Evolutionary conservation across 139 green algal species (phyloP), one percentile per base, ranked within the genome.

Genomic region (Raphidocelis subcapitata): DNA sequence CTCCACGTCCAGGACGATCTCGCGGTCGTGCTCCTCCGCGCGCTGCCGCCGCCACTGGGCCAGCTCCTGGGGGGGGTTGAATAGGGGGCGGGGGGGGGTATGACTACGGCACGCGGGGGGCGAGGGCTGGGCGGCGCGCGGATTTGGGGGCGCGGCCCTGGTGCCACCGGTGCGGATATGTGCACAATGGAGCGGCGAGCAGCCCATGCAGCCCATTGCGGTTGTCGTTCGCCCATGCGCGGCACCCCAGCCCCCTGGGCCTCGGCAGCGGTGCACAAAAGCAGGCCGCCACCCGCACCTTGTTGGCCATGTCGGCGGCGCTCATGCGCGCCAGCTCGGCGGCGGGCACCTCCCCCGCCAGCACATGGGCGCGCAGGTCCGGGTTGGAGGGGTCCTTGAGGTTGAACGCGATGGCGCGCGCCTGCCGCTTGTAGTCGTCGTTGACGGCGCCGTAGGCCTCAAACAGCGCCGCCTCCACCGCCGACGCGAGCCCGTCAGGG

Each of bases 391-490:
- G 35, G 77, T 97, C 92, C 54, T 88, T 87, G 35, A 98, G 81
- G 84, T 97, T 98, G 87, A 95, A 97, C 0, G 77, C 64, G 12
- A 98, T 79, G 57, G 66, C 88, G 18, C 93, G 86, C 70, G 92
- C 86, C 82, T 93, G 92, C 54, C 72, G 65, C 86, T 95, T 97
- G 91, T 97, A 97, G 36, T 97, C 92, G 67, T 77, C 77, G 57
- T 65, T 85, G 28, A 81, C 62, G 21, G 71, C 75, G n/a, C 77
- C 84, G 88, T 73, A 2, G 56, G 65, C 31, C 26, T 12, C 8
- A n/a, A 24, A n/a, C n/a, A 60, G n/a, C 15, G 21, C 49, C 49
- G 49, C 49, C 49, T 57, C 49, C 49, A 16, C 49, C 20, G 18
- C 49, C 55, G 55, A 8, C 3, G 0, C 51, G n/a, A 12, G 24